These are phyloP conservation scores for Schizochytrium sp. DNA, from an alignment of 108 stramenopile genomes.

Conservation along the genomic window DNA sequence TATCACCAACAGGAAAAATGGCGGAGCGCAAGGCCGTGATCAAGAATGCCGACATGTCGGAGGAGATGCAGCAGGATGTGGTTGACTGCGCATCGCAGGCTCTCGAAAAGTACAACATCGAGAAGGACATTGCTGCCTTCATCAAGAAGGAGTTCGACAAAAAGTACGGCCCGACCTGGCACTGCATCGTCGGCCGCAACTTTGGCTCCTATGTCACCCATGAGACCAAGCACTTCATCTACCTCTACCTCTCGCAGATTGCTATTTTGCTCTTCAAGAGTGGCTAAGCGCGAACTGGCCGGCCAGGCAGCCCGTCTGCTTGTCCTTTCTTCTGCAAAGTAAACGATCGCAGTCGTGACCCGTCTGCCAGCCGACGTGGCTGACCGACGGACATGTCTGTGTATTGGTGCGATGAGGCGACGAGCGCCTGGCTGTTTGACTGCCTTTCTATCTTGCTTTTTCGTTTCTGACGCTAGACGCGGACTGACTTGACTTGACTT, in stretches of 20 bases:
- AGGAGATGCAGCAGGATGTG: constrained; percentile 99
- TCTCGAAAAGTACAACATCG: constrained; percentile 98
- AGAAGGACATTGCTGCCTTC: constrained; percentile 99
- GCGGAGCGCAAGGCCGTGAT: constrained; percentile 95
- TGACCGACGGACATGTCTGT: too few relatives aligned
- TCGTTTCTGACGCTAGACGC: too few relatives aligned
- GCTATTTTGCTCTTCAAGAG: constrained; percentile 97
- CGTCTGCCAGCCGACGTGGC: too few relatives aligned
- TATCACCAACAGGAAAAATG: constrained; percentile 28
- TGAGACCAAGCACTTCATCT: constrained; percentile 99
- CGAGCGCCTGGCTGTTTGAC: too few relatives aligned
- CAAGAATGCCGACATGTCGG: constrained; percentile 99
- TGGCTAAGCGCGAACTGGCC: constrained; percentile 54
- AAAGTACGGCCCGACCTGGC: constrained; percentile 98
- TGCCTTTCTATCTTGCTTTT: too few relatives aligned
- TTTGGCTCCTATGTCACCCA: constrained; percentile 86
- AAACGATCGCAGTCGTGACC: too few relatives aligned
- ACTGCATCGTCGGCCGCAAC: constrained; percentile 76
- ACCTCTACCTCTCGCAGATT: constrained; percentile 98
- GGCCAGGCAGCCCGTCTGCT: too few relatives aligned
- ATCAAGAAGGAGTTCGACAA: constrained; percentile 99
- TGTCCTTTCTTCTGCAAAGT: too few relatives aligned
- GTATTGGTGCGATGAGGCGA: too few relatives aligned
- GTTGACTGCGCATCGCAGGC: constrained; percentile 97
- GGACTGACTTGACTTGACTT: too few relatives aligned